Evolutionary conservation across 2,329 filamentous ascomycete genomes (phyloP), one percentile per base, ranked within the genome.

Genomic region (Akanthomyces uredinophilus): DNA sequence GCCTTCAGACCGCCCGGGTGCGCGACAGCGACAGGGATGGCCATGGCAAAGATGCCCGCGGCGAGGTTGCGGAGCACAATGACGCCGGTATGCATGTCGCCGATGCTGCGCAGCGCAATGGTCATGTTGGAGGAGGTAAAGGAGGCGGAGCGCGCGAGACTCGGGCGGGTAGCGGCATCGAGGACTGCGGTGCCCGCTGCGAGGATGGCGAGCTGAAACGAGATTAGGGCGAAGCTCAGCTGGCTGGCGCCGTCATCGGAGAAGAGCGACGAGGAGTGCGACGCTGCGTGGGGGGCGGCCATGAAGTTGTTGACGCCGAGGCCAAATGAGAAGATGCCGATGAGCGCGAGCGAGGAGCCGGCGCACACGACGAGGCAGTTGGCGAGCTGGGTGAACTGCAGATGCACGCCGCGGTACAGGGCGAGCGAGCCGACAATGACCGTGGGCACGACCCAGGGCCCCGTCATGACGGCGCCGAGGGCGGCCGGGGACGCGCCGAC

Each of bases 81-180:
- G 2, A 81, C 72, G 35, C 73, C 77, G 4, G 73, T 76, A 29
- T 75, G 70, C 81, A 84, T 83, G 65, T 83, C 80, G 16, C 74
- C 74, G 18, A 77, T 77, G 66, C 75, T 79, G 35, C 80, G 77
- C 58, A 81, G 73, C 27, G 76, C 75, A 14, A 77, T 71, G n/a
- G 72, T 72, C 27, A 82, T 72, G 67, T 76, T 82, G 6, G 78
- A 74, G 3, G 75, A 78, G 0, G 80, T 83, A 64, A 80, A 83
- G 51, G 77, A 76, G 8, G 80, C 78, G 37, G 79, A 82, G n/a
- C 76, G 73, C 29, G 74, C 72, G 50, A 83, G 73, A 29, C 80
- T 68, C 1, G 80, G 79, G 3, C 72, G 70, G 2, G 74, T 72
- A 0, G 77, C 74, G 3, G 74, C 72, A 59, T 80, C 77, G 6